Base-by-base conservation (phyloP, 176 grass and related monocot species). In the Aegilops sharonensis region DNA sequence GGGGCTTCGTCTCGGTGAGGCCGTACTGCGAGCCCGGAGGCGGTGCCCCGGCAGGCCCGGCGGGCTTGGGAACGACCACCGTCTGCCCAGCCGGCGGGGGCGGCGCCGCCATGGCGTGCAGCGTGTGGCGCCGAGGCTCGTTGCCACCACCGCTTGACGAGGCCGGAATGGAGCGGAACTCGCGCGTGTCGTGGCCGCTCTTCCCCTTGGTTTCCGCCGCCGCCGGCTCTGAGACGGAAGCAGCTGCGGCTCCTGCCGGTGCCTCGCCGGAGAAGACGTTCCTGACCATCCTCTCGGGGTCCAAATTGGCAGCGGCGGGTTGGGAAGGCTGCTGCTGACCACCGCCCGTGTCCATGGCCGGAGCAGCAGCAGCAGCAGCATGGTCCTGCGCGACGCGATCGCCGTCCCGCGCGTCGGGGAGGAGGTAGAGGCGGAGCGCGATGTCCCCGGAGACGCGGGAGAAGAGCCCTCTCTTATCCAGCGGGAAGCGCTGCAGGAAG, bases 361-460 rank as follows among this genome's bases (percentile, higher is more conserved):
- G 54, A 57, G 6, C 54, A 52, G 14, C 48, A 52, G 6, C 54
- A 52, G 14, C 48, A 52, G 14, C 48, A 17, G 43, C 71, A 71
- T 6, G 18, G 21, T 32, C 39, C 11, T 77, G 5, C 0, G 42
- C 6, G 37, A 10, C 32, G 12, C 21, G 47, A 45, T 73, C 70
- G 47, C 68, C 64, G 39, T 39, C 70, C 5, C 11, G 5, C 12
- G 6, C 39, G 27, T 76, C 27, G 20, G 71, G 36, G 13, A 94
- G 7, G 2, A 81, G 76, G 67, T 94, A 94, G 8, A 87, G 75
- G 2, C 75, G 82, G 5, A 97, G 86, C 1, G 88, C 90, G 90
- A 97, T 90, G 84, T 94, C 92, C n/a, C 95, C 95, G 43, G 92
- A 88, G 43, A 97, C 88, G 21, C 92, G 90, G 5, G 95, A 97